Evolutionary conservation across 139 green algal genomes (phyloP).

Genomic region (Chlorella sorokiniana): DNA sequence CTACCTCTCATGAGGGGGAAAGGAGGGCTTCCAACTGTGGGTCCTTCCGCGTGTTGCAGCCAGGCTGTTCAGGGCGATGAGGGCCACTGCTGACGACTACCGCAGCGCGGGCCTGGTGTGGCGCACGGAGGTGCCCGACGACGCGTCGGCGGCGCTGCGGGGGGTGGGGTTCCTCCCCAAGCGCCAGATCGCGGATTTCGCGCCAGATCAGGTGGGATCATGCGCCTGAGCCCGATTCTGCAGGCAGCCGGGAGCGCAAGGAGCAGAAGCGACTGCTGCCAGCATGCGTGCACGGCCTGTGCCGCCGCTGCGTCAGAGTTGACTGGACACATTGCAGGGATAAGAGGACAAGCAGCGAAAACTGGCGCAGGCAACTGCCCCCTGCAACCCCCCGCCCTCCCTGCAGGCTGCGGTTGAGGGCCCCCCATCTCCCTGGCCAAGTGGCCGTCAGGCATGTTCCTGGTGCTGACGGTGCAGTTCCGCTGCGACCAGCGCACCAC

Average conservation of each 20-base stretch:
- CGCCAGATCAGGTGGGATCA: background rate
- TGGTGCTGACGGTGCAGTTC: conserved; percentile 10
- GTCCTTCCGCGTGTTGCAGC: background rate
- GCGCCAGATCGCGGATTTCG: conserved; percentile 11
- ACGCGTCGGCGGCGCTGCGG: background rate
- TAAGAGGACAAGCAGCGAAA: too few relatives aligned
- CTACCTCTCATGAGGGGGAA: too few relatives aligned
- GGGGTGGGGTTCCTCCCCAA: conserved; percentile 13
- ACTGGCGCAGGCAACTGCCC: too few relatives aligned
- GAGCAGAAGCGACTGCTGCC: background rate
- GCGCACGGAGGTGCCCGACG: conserved; percentile 7
- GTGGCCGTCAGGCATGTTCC: conserved; percentile 6
- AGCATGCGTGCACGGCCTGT: too few relatives aligned
- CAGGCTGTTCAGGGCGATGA: conserved; percentile 17
- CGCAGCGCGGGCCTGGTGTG: conserved; percentile 8
- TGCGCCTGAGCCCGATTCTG: background rate
- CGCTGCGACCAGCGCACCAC: background rate
- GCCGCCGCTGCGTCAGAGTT: too few relatives aligned
- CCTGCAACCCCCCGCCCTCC: background rate
- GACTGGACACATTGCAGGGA: too few relatives aligned
- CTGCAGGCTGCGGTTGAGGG: conserved; percentile 7
- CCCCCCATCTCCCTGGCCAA: background rate
- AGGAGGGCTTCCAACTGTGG: background rate
- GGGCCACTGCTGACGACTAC: conserved; percentile 19
- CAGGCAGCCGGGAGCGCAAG: background rate